Conservation (phyloP, 306 rosid genomes). For the Cucurbita pepo region DNA sequence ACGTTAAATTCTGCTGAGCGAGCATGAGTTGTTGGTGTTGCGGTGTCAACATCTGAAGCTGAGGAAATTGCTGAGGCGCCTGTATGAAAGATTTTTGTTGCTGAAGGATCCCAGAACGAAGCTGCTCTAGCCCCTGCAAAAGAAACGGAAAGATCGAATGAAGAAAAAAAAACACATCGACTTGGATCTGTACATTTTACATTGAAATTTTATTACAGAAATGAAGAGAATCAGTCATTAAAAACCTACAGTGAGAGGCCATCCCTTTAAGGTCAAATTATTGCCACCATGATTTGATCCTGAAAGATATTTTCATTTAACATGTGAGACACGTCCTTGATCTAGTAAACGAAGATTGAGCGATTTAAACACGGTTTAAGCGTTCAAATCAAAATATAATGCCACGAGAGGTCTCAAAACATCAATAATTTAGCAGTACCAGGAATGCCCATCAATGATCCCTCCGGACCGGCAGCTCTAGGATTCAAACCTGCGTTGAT, state of each 20-base stretch:
- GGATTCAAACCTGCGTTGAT: conserved; percentile 79
- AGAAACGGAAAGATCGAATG: not conserved
- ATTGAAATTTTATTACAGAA: not conserved
- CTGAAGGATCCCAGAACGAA: conserved; percentile 85
- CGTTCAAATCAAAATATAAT: not conserved
- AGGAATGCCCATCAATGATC: conserved; percentile 73
- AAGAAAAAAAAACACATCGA: not conserved
- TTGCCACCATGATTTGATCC: conserved; percentile 93
- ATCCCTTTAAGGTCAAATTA: conserved; percentile 91
- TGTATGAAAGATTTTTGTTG: conserved; percentile 81
- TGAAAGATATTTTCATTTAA: conserved; percentile 19
- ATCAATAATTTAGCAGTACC: conserved; percentile 32
- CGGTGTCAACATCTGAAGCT: conserved; percentile 88
- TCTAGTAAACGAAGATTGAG: not conserved
- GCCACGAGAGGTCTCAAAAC: not conserved
- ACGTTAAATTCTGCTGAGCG: conserved; percentile 80
- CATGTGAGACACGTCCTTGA: not conserved
- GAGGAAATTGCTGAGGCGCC: conserved; percentile 81
- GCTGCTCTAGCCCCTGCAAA: conserved; percentile 77
- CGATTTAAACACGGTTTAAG: not conserved
- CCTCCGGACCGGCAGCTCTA: conserved; percentile 83
- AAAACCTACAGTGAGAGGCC: conserved; percentile 87
- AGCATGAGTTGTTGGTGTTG: conserved; percentile 91
- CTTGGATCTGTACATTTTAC: not conserved
- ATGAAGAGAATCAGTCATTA: not conserved